phyloP scores from a whole-genome alignment of 2,329 filamentous ascomycete species.

The Fusarium tupiense region DNA sequence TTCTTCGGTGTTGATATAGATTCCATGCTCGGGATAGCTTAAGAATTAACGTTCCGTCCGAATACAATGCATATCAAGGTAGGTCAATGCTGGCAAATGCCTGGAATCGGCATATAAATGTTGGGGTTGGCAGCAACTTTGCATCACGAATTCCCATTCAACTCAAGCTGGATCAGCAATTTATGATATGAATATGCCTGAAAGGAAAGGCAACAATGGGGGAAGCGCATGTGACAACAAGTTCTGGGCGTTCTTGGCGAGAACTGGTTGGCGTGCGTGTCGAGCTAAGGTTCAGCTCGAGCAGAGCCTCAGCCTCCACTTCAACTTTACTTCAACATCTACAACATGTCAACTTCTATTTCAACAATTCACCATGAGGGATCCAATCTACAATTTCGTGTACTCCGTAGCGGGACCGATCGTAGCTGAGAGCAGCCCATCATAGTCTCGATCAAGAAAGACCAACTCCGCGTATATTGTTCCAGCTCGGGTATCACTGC shows the following conservation, averaged over 20 bases:
- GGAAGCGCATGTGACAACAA: constrained; percentile 8
- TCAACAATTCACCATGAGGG: background rate
- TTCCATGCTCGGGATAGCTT: too few species aligned
- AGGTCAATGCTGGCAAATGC: background rate
- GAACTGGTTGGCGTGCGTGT: constrained; percentile 13
- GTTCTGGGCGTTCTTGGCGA: constrained; percentile 20
- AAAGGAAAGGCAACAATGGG: background rate
- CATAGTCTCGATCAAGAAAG: background rate
- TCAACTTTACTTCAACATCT: constrained; percentile 1
- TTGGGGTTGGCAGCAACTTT: background rate
- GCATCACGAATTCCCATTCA: background rate
- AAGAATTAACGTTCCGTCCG: too few species aligned
- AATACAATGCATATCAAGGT: background rate
- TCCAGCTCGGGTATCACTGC: constrained; percentile 17
- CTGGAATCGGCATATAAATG: background rate
- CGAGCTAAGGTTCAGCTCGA: constrained; percentile 4
- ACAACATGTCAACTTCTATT: background rate
- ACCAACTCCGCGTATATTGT: background rate
- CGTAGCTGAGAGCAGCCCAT: background rate
- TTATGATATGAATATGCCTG: background rate
- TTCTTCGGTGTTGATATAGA: background rate
- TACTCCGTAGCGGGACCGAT: background rate
- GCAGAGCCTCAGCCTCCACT: constrained; percentile 12
- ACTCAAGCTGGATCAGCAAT: background rate
- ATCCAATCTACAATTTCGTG: background rate